Evolutionary conservation across 352 stramenopile species (phyloP).

Genomic region (Phytopythium ostracodes): DNA sequence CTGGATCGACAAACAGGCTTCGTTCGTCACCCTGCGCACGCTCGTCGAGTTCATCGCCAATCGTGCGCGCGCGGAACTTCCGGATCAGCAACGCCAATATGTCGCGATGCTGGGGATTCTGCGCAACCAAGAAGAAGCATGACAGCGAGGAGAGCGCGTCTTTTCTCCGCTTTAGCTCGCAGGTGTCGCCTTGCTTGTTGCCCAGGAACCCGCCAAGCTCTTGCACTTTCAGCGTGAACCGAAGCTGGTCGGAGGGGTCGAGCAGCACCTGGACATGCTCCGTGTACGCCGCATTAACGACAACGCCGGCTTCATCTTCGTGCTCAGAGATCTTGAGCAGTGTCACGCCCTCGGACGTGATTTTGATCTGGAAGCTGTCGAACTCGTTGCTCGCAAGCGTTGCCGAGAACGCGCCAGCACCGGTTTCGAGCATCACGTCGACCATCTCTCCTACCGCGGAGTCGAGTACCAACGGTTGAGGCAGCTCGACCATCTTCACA

Average conservation of each 20-base stretch:
- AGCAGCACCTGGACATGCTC: conserved; percentile 67
- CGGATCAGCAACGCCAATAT: conserved; percentile 72
- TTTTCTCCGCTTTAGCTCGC: conserved; percentile 47
- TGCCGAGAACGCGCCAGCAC: conserved; percentile 66
- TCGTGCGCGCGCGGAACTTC: conserved; percentile 50
- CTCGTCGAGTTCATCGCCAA: conserved; percentile 50
- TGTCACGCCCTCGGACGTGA: conserved; percentile 38
- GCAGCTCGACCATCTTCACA: conserved; percentile 49
- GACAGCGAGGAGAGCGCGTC: conserved; percentile 41
- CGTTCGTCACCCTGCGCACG: conserved; percentile 53
- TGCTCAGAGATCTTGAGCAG: conserved; percentile 76
- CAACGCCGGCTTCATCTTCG: conserved; percentile 55
- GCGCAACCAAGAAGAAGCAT: conserved; percentile 73
- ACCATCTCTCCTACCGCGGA: conserved; percentile 65
- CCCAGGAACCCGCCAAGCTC: conserved; percentile 74
- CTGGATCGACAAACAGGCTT: conserved; percentile 70
- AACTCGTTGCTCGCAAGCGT: conserved; percentile 74
- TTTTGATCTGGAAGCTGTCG: conserved; percentile 84
- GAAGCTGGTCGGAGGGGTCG: conserved; percentile 55
- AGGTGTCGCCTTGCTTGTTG: conserved; percentile 49
- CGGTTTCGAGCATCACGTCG: conserved; percentile 64
- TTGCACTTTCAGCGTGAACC: conserved; percentile 75
- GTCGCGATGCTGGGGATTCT: conserved; percentile 76
- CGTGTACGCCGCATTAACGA: conserved; percentile 49
- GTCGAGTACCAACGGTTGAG: conserved; percentile 43